Percentiles rank a stretch among this genome's conserved stretches.
These are phyloP conservation scores for Brassica rapa DNA, from an alignment of 345 rosid genomes.

Conservation along the genomic window DNA sequence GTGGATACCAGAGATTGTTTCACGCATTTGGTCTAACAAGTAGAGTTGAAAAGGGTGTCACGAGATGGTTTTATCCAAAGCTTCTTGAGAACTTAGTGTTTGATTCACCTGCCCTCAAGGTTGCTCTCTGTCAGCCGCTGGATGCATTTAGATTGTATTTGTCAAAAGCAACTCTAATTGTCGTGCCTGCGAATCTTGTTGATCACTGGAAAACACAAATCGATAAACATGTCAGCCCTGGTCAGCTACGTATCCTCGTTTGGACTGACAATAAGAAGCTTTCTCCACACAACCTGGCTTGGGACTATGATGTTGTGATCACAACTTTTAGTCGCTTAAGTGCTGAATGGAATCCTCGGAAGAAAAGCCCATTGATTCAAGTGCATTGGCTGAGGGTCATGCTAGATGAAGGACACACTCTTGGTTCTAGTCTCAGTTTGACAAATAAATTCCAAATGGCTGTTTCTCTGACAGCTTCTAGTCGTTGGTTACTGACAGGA, in stretches of 20 bases:
- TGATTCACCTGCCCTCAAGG: slow-evolving; percentile 81
- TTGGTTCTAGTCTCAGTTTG: slow-evolving; percentile 89
- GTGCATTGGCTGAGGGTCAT: slow-evolving; percentile 97
- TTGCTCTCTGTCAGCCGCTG: slow-evolving; percentile 77
- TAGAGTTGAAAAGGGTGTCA: slow-evolving; percentile 61
- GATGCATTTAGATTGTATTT: slow-evolving; percentile 74
- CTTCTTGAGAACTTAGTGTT: slow-evolving; percentile 73
- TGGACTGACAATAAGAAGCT: slow-evolving; percentile 68
- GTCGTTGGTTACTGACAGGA: slow-evolving; percentile 95
- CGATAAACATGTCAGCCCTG: slow-evolving; percentile 70
- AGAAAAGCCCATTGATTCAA: slow-evolving; percentile 83
- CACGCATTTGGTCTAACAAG: slow-evolving; percentile 76
- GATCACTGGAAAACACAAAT: slow-evolving; percentile 95
- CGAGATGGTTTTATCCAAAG: slow-evolving; percentile 78
- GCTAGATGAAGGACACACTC: slow-evolving; percentile 97
- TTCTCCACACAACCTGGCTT: slow-evolving; percentile 86
- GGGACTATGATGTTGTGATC: slow-evolving; percentile 95
- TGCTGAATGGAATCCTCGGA: slow-evolving; percentile 84
- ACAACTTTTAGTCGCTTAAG: slow-evolving; percentile 93
- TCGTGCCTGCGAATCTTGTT: slow-evolving; percentile 90
- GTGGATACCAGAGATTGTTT: slow-evolving; percentile 62
- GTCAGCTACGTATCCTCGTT: slow-evolving; percentile 71
- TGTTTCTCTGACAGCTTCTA: slow-evolving; percentile 74
- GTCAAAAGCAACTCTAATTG: slow-evolving; percentile 86
- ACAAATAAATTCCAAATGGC: slow-evolving; percentile 97